These are phyloP conservation scores for Betula pendula DNA, from an alignment of 306 rosid species.

Conservation along the genomic window DNA sequence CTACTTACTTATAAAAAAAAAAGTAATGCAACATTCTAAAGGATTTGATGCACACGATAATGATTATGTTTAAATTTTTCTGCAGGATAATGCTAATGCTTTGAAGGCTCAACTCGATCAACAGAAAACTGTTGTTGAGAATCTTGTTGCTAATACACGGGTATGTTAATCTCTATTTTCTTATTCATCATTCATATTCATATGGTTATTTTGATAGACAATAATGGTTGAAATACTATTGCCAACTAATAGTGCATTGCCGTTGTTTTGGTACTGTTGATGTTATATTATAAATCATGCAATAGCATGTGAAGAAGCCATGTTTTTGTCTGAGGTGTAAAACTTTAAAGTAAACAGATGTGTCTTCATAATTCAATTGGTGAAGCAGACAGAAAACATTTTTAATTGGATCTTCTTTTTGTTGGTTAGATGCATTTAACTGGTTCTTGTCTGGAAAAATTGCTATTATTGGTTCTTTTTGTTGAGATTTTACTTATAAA, in stretches of 20 bases:
- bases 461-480: background rate
- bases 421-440: background rate
- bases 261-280: background rate
- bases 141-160: constrained; percentile 89
- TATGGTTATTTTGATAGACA: constrained; percentile 3
- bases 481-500: background rate
- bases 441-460: background rate
- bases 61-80: constrained; percentile 24
- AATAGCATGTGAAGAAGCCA: background rate
- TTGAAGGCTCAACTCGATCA: constrained; percentile 94
- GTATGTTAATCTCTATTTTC: constrained; percentile 42
- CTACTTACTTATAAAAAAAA: too few species aligned
- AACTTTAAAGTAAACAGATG: background rate
- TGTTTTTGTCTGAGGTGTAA: background rate
- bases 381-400: background rate
- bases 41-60: background rate
- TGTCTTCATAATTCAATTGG: background rate
- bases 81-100: constrained; percentile 93
- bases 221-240: constrained; percentile 5
- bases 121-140: constrained; percentile 89
- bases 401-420: background rate
- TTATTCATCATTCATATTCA: constrained; percentile 2
- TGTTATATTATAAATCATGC: background rate
- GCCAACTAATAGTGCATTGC: background rate
- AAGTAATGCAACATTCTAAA: background rate